phyloP scores from a whole-genome alignment of 2,329 filamentous ascomycete species.

The Penicillium verrucosum region DNA sequence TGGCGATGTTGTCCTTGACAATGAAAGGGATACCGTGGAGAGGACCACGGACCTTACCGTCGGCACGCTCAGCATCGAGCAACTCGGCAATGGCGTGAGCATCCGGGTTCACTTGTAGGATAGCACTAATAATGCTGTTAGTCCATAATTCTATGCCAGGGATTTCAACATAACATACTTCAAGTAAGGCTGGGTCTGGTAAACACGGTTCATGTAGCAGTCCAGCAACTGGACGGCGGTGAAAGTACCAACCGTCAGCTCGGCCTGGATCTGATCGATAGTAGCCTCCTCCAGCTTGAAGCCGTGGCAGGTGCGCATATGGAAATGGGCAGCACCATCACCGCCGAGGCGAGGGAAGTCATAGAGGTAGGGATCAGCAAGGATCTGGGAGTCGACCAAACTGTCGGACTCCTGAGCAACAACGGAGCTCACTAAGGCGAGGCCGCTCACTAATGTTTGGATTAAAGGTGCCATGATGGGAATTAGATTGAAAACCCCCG shows the following conservation, averaged over 20 bases:
- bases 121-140: constrained; percentile 23
- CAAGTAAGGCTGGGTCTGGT: constrained; percentile 63
- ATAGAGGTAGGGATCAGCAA: constrained; percentile 32
- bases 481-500: constrained; percentile 9
- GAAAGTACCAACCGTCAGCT: constrained; percentile 54
- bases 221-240: constrained; percentile 57
- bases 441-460: constrained; percentile 18
- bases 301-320: constrained; percentile 60
- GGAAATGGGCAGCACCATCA: constrained; percentile 48
- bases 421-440: constrained; percentile 22
- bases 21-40: constrained; percentile 74
- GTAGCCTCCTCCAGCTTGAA: constrained; percentile 66
- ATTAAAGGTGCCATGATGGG: constrained; percentile 18
- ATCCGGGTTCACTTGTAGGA: constrained; percentile 69
- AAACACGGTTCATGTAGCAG: constrained; percentile 62
- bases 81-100: constrained; percentile 58
- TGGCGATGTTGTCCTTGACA: constrained; percentile 67
- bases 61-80: constrained; percentile 59
- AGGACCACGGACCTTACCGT: constrained; percentile 58
- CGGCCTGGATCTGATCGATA: constrained; percentile 63
- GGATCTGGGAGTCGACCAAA: constrained; percentile 34
- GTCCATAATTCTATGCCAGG: background rate
- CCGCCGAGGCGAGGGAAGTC: constrained; percentile 40
- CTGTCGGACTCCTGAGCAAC: constrained; percentile 19
- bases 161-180: constrained; percentile 45